These are phyloP conservation scores for Houttuynia cordata DNA, from an alignment of 164 flowering plant genomes.

Conservation along the genomic window DNA sequence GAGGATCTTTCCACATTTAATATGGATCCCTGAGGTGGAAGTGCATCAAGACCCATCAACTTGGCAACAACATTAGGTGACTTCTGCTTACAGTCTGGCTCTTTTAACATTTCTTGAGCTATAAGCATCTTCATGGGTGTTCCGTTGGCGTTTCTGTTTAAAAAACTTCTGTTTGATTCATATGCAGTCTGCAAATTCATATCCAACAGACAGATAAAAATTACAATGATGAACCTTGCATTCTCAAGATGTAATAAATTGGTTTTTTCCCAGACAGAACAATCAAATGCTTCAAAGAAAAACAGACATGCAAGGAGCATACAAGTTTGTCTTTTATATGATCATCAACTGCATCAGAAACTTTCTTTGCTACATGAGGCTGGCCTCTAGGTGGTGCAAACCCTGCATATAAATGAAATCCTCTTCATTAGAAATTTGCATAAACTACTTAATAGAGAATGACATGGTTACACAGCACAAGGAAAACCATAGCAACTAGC, in stretches of 20 bases:
- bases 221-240: neutral
- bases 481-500: neutral
- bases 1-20: slow-evolving; percentile 25
- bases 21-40: slow-evolving; percentile 42
- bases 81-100: slow-evolving; percentile 40
- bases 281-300: neutral
- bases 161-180: slow-evolving; percentile 35
- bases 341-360: slow-evolving; percentile 27
- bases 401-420: slow-evolving; percentile 1
- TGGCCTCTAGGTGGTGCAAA: slow-evolving; percentile 1
- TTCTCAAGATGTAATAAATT: neutral
- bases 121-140: slow-evolving; percentile 93
- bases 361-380: slow-evolving; percentile 15
- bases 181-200: slow-evolving; percentile 37
- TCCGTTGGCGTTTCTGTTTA: slow-evolving; percentile 43
- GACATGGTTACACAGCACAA: neutral
- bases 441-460: neutral
- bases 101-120: slow-evolving; percentile 87
- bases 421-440: neutral
- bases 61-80: slow-evolving; percentile 85
- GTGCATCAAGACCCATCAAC: slow-evolving; percentile 91
- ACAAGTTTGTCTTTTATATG: slow-evolving; percentile 51
- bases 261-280: too few relatives aligned
- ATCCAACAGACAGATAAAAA: slow-evolving; percentile 2
- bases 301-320: slow-evolving; percentile 7